Evolutionary conservation across 169 alveolate species (phyloP), one percentile per base, ranked within the genome.

Genomic region (Eimeria maxima): DNA sequence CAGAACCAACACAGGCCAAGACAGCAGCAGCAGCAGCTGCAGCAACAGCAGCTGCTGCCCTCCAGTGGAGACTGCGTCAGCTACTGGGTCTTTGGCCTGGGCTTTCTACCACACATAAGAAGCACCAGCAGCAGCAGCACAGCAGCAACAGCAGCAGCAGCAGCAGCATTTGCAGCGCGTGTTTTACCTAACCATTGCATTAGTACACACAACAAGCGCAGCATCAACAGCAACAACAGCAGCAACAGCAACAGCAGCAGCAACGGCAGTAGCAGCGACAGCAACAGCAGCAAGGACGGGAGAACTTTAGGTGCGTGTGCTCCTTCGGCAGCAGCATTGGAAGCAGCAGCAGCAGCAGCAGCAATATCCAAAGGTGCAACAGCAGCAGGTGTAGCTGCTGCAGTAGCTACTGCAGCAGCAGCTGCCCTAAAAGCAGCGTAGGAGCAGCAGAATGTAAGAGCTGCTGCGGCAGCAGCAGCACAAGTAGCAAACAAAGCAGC

Each of bases 121-220:
- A 24, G 86, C 55, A 74, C 29, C 86, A 74, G 29, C 53, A 42
- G 86, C 57, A 20, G 57, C 86, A 38, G 86, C 86, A 18, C 86
- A 74, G 76, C 86, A 42, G 50, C 47, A 53, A 24, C 86, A 44
- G 57, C 86, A 42, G 47, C 42, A 44, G 50, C 47, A 53, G 50
- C 27, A 29, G 50, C 57, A 74, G 55, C 86, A 22, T 4, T 42
- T 29, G 86, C 57, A n/a, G 53, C 10, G 50, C 78, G 78, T 6
- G 78, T n/a, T 24, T n/a, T 8, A n/a, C 5, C 78, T 6, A 67
- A 67, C 45, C 27, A 29, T 29, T 6, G 78, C 78, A 67, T 5
- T 11, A 50, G 57, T 11, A 50, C 18, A 5, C 57, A 50, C 57
- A 7, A 11, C 57, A 50, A 11, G 11, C 5, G 57, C 57, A 50